These are phyloP conservation scores for Trichoderma cornu-damae DNA, from an alignment of 2,329 filamentous ascomycete species.

Conservation along the genomic window DNA sequence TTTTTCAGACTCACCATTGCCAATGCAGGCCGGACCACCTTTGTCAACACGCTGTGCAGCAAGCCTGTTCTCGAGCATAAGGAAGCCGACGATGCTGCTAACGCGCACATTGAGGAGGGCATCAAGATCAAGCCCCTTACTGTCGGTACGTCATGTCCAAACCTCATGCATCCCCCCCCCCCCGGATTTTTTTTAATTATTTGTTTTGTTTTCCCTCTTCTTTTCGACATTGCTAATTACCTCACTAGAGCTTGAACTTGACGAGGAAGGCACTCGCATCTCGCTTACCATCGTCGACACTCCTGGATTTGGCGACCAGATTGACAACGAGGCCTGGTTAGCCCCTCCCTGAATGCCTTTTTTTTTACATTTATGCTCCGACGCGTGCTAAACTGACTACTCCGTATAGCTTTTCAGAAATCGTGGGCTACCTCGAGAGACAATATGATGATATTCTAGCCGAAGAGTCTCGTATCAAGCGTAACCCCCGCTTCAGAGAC, in stretches of 20 bases:
- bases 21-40: conserved; percentile 80
- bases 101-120: conserved; percentile 89
- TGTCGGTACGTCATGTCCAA: conserved; percentile 60
- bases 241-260: conserved; percentile 75
- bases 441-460: conserved; percentile 99
- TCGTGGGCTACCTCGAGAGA: conserved; percentile 95
- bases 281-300: conserved; percentile 98
- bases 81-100: conserved; percentile 83
- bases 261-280: conserved; percentile 97
- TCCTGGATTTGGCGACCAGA: conserved; percentile 95
- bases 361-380: background rate
- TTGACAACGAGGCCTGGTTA: conserved; percentile 97
- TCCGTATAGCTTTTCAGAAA: conserved; percentile 79
- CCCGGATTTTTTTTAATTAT: no score
- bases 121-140: conserved; percentile 99
- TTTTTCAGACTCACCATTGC: conserved; percentile 22
- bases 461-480: conserved; percentile 99
- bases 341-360: conserved; percentile 21
- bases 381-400: conserved; percentile 17
- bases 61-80: conserved; percentile 87
- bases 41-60: conserved; percentile 98
- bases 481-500: conserved; percentile 98
- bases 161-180: background rate
- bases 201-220: background rate
- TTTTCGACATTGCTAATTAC: background rate